These are phyloP conservation scores for Pulveroboletus sp. DNA, from an alignment of 768 basidiomycete species.

Conservation along the genomic window DNA sequence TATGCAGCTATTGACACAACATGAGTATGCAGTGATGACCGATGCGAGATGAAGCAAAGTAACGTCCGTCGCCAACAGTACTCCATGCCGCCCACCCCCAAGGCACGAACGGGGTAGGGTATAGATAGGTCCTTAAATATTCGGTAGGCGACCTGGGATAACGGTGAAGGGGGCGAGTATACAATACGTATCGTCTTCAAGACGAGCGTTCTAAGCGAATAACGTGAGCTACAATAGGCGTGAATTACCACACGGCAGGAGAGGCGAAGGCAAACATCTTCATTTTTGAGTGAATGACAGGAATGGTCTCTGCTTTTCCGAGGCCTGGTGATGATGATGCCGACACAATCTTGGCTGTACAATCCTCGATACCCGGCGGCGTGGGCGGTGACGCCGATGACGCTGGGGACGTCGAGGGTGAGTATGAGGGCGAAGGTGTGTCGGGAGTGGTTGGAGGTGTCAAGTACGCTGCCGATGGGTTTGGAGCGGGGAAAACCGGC, in stretches of 20 bases:
- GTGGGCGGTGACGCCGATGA: conserved; percentile 61
- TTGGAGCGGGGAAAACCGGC: conserved; percentile 14
- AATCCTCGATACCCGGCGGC: conserved; percentile 48
- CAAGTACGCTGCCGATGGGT: conserved; percentile 16
- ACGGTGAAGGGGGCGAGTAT: conserved; percentile 13
- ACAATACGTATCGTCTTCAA: conserved; percentile 28
- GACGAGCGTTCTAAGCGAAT: conserved; percentile 26
- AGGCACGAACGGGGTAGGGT: conserved; percentile 18
- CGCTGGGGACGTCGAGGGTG: conserved; percentile 50
- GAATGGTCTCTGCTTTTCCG: conserved; percentile 19
- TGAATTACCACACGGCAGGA: conserved; percentile 53
- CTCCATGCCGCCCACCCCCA: conserved; percentile 26
- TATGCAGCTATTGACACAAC: conserved; percentile 37
- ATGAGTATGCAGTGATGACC: conserved; percentile 29
- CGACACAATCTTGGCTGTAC: conserved; percentile 43
- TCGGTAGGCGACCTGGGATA: conserved; percentile 7
- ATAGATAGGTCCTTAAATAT: conserved; percentile 35
- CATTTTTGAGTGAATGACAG: conserved; percentile 38
- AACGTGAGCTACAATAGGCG: conserved; percentile 17
- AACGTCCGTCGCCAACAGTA: conserved; percentile 14
- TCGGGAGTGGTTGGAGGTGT: conserved; percentile 41
- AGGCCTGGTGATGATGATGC: conserved; percentile 36
- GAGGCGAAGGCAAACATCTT: conserved; percentile 65
- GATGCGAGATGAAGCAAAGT: conserved; percentile 29
- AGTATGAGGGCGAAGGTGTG: conserved; percentile 51